Base-by-base conservation (phyloP, 345 rosid genomes). In the Acer saccharum region DNA sequence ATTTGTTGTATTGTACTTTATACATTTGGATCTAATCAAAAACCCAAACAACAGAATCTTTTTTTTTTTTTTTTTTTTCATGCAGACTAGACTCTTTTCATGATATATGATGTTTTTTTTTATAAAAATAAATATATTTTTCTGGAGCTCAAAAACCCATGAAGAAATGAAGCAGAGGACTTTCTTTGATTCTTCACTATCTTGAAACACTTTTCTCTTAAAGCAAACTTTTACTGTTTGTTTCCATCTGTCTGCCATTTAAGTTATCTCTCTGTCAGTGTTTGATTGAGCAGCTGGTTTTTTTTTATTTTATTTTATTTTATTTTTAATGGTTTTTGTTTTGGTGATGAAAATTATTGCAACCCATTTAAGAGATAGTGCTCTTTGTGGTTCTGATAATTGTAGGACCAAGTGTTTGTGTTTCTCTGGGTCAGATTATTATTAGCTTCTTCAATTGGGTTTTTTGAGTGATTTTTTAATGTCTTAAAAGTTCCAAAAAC, bases 381-480 rank as follows among this genome's bases (percentile, higher is more conserved):
- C 29, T 69, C 12, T 44, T 44, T 68, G 71, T 62, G 62, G 69
- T 10, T 68, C 66, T n/a, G 64, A 14, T 62, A 25, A 78, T 77
- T 39, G 78, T 77, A 73, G 72, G 75, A 77, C 78, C 75, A 5
- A 52, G 52, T 73, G 62, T 72, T 68, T 50, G 55, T 48, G 69
- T n/a, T 27, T 20, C 16, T 7, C 43, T 20, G 76, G 43, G 48
- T 46, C 66, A 32, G 76, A 18, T 78, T 74, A 13, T 78, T 74
- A 23, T 64, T 66, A 29, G 46, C 10, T 58, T 72, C 74, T 52
- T 63, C 43, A 41, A 54, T 57, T 44, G 13, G 52, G 63, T 58
- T 52, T 70, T 61, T 10, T 35, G n/a, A 29, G 32, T 29, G 32
- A 29, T 29, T 29, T 29, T 29, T 29, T 27, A 27, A 27, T 27